Base-by-base conservation (phyloP, 192 early-diverging fungal genomes). In the Oehlia diaphana region DNA sequence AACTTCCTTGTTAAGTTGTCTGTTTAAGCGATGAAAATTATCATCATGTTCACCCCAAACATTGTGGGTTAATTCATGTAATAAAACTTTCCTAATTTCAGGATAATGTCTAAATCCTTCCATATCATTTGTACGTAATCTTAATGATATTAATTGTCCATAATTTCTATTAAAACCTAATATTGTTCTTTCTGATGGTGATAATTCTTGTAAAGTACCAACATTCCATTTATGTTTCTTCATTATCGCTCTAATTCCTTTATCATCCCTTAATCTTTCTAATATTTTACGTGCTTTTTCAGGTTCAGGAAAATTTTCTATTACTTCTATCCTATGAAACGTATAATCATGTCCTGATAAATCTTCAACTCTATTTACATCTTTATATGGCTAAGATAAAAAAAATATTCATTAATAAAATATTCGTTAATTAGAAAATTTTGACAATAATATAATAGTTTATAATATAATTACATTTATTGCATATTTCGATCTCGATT, bases 41-140 rank as follows among this genome's bases (percentile, higher is more conserved):
- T 89, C 88, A 75, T 92, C 92, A 78, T 96, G 94, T 9, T 91
- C 92, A 16, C 76, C 58, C 88, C 88, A 90, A 14, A 91, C 90
- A 83, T 92, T 93, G 72, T 96, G 94, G 6, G 92, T 82, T 8
- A 96, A 86, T 80, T 96, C 94, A 81, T 96, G 94, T 35, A 96
- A 76, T 23, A 96, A 75, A 3, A 94, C 93, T 63, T 88, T 90
- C 23, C 91, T 80, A 9, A 96, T 83, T 0, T 87, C 83, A 33
- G 87, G 86, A 78, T 93, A 96, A 63, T 91, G 88, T 50, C 94
- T 81, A 72, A 96, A 96, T 8, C 94, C 94, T 62, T 89, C 87
- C 71, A 94, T 80, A 79, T 90, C 89, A 83, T 94, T 89, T 4
- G 94, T 95, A 12, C 94, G 85, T n/a, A 96, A 76, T 69, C 94